Evolutionary conservation across 306 rosid genomes (phyloP), one percentile per base, ranked within the genome.

Genomic region (barrel medic (Medicago truncatula)): DNA sequence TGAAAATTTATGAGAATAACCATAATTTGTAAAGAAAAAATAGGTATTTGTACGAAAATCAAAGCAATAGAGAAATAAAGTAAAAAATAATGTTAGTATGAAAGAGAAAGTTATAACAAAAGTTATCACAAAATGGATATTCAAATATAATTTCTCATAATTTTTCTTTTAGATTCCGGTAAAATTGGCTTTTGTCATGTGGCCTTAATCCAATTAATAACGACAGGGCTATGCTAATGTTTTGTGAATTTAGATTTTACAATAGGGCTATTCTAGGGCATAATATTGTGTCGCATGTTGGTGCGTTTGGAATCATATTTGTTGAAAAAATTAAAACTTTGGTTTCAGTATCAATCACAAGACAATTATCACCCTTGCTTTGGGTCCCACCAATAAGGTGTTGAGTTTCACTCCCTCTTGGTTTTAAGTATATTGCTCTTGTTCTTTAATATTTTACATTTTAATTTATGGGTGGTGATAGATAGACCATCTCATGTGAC

Each of bases 181-280:
- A 77, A 82, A 72, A 46, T 12, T 65, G 82, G 85, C 85, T 72
- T 82, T 72, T 73, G 74, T 67, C 76, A 20, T 77, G 2, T 72
- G 76, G 11, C 68, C 73, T 82, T 78, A 59, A 18, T 53, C 64
- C 80, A 78, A 59, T 56, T 61, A 73, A 77, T 50, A 77, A 53
- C 68, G 76, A 67, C 59, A 67, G 8, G 44, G 9, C 43, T 53
- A 6, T 20, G 64, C 52, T 44, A 66, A 7, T 71, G 69, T 49
- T 46, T 46, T 25, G 2, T 75, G 41, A 46, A 44, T 57, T 81
- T 62, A 7, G 9, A 18, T 52, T 41, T 50, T 10, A 50, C 21
- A 50, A 50, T 50, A 7, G 4, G 21, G 18, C 57, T 7, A 15
- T n/a, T 50, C 21, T 6, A n/a, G 20, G 10, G 10, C 20, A 50